Base-by-base conservation (phyloP, 129 eudicot species). In the Artemisia tridentata region DNA sequence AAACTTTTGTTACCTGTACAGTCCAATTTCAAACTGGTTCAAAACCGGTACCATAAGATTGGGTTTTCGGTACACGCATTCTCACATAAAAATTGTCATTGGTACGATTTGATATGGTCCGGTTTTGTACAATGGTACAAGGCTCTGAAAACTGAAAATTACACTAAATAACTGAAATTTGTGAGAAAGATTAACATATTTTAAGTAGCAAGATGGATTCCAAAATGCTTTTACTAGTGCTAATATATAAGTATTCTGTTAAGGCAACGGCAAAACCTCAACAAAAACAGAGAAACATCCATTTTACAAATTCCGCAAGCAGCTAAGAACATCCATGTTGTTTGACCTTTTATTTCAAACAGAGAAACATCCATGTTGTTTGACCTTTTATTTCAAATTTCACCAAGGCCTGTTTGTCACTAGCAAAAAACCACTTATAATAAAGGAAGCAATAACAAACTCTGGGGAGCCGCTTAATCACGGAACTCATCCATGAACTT, bases 401-500 rank as follows among this genome's bases (percentile, higher is more conserved):
- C 34, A 38, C 51, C 25, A 23, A 68, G 49, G 63, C 18, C 50
- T 14, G 13, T 68, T 68, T 68, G 49, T 52, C 50, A 27, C 27
- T 6, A 68, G 25, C 34, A 11, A 57, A 57, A 6, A 38, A 38
- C 45, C 0, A 2, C 45, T 38, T 12, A n/a, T 29, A 11, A 3
- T 5, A 59, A 59, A 20, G 25, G 25, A 59, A 19, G 31, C 13
- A 59, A 51, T 21, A 18, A 23, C 15, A 46, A 50, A n/a, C 23
- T 31, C 41, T 38, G 27, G 16, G 1, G 16, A 17, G 15, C 10
- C 5, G 11, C 46, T 50, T 64, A 93, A 72, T 82, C 97, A 52
- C 92, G 96, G 64, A 75, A 93, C 67, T 89, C 97, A 53, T 89
- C 86, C 96, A 93, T 87, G 87, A 93, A 87, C 54, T 51, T 64